Base-by-base conservation (phyloP, 768 basidiomycete genomes). In the Hericium rajendrae region DNA sequence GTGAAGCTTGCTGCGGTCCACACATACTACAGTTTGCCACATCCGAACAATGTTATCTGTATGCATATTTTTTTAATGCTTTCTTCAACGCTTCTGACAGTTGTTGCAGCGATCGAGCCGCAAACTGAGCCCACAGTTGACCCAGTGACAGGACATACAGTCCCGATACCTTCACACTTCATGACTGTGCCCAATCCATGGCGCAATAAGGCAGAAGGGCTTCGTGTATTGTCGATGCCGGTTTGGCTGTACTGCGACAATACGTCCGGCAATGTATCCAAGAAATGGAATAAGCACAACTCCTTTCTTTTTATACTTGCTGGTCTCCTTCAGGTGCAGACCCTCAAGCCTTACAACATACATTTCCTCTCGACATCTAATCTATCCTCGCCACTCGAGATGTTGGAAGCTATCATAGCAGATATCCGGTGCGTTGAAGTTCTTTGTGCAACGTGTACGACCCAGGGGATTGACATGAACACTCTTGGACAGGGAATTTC, bases 221-320 rank as follows among this genome's bases (percentile, higher is more conserved):
- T 59, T 18, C 67, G 66, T 26, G 72, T 75, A 6, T 38, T 66
- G 12, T 38, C 66, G 0, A 58, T 73, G 18, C 70, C 70, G 12
- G 51, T 77, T 0, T 75, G 74, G 72, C 40, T 74, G 0, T 77
- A 77, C 59, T 75, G 75, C 56, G 74, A 78, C 48, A 73, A 78
- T 53, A 75, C 73, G 0, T 77, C 74, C 0, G 77, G 76, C 0
- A 78, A 78, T 57, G 38, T 61, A 0, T 78, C 74, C 0, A 79
- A 79, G 59, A 75, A 76, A 58, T 78, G 76, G 76, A 78, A 78
- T 57, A 68, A 73, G 53, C 76, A 77, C 53, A 75, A 77, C 57
- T 68, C 63, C 4, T 71, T 73, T 48, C 65, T 76, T 0, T 71
- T 75, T 46, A 72, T 69, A 0, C 59, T 66, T 1, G 74, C 74